phyloP scores from a whole-genome alignment of 305 asterid species.

The Solanum hybrid region DNA sequence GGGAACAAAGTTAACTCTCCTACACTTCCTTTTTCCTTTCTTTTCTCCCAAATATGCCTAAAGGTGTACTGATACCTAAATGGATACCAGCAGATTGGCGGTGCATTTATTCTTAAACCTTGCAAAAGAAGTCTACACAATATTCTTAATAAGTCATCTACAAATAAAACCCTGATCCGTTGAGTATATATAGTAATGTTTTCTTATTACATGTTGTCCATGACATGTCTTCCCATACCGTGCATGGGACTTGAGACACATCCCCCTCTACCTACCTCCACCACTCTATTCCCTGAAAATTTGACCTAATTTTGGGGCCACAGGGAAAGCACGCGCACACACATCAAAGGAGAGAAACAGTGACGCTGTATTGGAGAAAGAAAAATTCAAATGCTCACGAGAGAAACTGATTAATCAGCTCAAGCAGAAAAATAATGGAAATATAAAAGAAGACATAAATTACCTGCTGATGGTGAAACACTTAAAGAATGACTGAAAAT shows the following conservation, averaged over 20 bases:
- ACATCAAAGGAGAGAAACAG: background rate
- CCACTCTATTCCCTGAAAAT: background rate
- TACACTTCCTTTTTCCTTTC: background rate
- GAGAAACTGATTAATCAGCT: slow-evolving; percentile 5
- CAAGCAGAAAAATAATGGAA: slow-evolving; percentile 1
- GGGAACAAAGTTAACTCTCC: background rate
- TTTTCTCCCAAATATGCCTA: background rate
- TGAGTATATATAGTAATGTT: background rate
- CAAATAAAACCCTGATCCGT: background rate
- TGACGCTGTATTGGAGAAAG: background rate
- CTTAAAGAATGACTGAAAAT: slow-evolving; percentile 53
- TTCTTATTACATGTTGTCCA: background rate
- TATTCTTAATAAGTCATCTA: background rate
- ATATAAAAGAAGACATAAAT: slow-evolving; percentile 16
- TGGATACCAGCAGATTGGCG: background rate
- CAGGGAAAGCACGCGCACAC: background rate
- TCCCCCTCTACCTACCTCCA: background rate
- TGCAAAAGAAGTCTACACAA: background rate
- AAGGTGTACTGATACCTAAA: background rate
- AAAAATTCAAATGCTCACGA: background rate
- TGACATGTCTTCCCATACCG: background rate
- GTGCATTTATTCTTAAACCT: slow-evolving; percentile 4
- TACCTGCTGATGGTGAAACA: slow-evolving; percentile 44
- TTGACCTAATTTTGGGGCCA: background rate
- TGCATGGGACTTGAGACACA: background rate